Base-by-base conservation (phyloP, 2,329 filamentous ascomycete genomes). In the Endoconidiophora polonica region DNA sequence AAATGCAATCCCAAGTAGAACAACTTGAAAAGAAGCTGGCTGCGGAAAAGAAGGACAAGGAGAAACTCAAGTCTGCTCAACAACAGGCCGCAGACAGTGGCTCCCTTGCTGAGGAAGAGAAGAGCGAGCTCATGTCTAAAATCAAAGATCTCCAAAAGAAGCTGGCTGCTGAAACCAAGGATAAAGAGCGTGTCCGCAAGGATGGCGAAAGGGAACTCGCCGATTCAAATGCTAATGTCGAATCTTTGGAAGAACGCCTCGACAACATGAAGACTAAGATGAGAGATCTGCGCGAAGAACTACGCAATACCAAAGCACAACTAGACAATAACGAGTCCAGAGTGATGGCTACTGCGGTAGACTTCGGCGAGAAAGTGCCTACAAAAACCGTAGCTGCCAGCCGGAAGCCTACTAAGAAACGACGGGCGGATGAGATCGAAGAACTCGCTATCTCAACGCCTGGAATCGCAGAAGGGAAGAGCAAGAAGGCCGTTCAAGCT, bases 231-330 rank as follows among this genome's bases (percentile, higher is more conserved):
- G 71, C 71, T 5, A 73, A 79, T 55, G 77, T 74, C 48, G 71
- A 79, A 3, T 69, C 77, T 10, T 69, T 87, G 1, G 81, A 88
- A 55, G 78, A 79, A 55, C 83, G 82, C 55, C 65, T 91, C 14
- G 78, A 77, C 48, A 76, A 76, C 18, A 73, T 85, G 59, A 78
- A 79, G 58, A 72, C 72, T 50, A 88, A 87, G 62, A 72, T 91
- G 23, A 86, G 85, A 60, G 74, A 81, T 59, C 63, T 66, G 20
- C 66, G 66, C n/a, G 58, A 59, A 2, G 65, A 68, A 48, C 60
- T 68, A 5, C 59, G 60, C 41, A 62, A 61, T 44, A 65, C 63
- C 38, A 67, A 64, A 37, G 60, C 63, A 2, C 68, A 72, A 52
- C 62, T 73, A 10, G 63, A 63, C 20, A 62, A 64, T 45, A 63